These are phyloP conservation scores for Aureobasidium sp. DNA, from an alignment of 2,329 filamentous ascomycete species.

Conservation along the genomic window DNA sequence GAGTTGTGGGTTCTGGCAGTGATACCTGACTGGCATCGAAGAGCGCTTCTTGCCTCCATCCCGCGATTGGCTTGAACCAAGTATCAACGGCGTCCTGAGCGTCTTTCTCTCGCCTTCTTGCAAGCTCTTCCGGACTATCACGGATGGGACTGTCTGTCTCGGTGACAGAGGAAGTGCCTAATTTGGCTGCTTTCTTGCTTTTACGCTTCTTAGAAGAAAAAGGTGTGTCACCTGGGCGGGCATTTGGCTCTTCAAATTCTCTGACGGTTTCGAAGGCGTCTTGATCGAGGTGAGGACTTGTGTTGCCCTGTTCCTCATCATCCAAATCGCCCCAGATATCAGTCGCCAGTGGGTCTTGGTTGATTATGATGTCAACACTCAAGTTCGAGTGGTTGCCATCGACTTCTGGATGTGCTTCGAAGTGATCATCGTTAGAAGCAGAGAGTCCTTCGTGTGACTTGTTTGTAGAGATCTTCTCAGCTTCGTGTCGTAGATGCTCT, in stretches of 20 bases:
- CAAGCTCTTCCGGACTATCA: constrained; percentile 23
- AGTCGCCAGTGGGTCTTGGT: constrained; percentile 12
- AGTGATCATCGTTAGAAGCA: neutral
- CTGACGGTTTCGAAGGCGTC: neutral
- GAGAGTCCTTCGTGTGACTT: neutral
- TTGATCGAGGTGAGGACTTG: neutral
- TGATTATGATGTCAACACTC: neutral
- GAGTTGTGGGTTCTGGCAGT: neutral
- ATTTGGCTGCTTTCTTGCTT: constrained; percentile 24
- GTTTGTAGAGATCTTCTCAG: neutral
- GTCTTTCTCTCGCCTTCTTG: constrained; percentile 24
- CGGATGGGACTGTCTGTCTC: constrained; percentile 17
- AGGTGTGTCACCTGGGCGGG: neutral
- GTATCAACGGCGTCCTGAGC: constrained; percentile 25
- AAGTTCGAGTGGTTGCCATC: too few relatives aligned
- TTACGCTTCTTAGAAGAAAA: constrained; percentile 26
- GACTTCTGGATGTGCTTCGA: neutral
- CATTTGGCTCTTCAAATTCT: neutral
- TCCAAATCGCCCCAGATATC: constrained; percentile 16
- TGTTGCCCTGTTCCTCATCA: neutral
- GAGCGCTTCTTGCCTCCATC: neutral
- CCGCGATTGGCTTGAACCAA: constrained; percentile 22
- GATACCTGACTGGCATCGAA: neutral
- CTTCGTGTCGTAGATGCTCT: constrained; percentile 24
- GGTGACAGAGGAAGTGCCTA: constrained; percentile 23